Conservation (phyloP, 2,329 filamentous ascomycete genomes). For the Macrophomina tecta region DNA sequence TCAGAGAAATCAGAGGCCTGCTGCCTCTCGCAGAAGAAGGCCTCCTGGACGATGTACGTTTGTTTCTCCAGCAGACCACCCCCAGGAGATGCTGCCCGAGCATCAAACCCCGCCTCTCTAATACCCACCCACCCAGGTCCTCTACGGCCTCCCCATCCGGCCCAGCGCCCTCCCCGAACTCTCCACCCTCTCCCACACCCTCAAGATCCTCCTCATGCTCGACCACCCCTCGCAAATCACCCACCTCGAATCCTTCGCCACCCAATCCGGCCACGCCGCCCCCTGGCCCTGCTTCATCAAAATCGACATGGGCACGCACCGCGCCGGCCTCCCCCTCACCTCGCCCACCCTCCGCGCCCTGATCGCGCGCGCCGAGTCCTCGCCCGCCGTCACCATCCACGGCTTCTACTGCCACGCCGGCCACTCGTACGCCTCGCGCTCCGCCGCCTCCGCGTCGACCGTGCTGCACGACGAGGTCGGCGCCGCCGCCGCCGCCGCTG, state of each 20-base stretch:
- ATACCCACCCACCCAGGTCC: background rate
- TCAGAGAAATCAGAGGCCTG: slow-evolving; percentile 24
- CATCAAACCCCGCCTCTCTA: background rate
- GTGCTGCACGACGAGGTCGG: slow-evolving; percentile 21
- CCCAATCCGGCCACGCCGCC: background rate
- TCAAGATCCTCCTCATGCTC: slow-evolving; percentile 27
- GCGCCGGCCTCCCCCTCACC: slow-evolving; percentile 19
- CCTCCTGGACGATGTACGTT: slow-evolving; percentile 10
- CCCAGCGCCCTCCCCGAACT: slow-evolving; percentile 19
- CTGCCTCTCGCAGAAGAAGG: slow-evolving; percentile 21
- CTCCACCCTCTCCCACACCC: background rate
- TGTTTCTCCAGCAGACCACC: background rate
- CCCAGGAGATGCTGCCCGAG: background rate
- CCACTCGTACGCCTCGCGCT: slow-evolving; percentile 18
- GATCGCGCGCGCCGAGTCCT: slow-evolving; percentile 1
- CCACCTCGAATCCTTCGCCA: slow-evolving; percentile 15
- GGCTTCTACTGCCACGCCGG: slow-evolving; percentile 29
- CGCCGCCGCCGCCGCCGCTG: slow-evolving; percentile 2
- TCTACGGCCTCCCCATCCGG: slow-evolving; percentile 27
- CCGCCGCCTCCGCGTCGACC: background rate
- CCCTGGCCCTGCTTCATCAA: slow-evolving; percentile 26
- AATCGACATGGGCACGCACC: slow-evolving; percentile 27
- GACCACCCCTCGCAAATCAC: slow-evolving; percentile 25
- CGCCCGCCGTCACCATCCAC: slow-evolving; percentile 20
- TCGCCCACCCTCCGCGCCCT: slow-evolving; percentile 17